These are phyloP conservation scores for Barnettozyma salicaria DNA, from an alignment of 805 yeast species.

Conservation along the genomic window DNA sequence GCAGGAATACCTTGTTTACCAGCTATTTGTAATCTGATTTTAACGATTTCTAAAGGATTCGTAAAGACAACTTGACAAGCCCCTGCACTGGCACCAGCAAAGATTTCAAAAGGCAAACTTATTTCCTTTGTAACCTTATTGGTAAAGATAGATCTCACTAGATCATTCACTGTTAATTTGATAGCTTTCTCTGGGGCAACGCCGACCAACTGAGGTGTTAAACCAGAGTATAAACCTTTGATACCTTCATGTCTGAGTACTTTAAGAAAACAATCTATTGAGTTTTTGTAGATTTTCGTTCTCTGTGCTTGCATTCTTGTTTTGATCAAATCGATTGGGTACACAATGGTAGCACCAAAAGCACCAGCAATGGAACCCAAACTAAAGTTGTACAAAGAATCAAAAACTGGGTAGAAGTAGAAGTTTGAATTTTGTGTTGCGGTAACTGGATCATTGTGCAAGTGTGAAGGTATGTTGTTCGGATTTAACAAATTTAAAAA, in stretches of 20 bases:
- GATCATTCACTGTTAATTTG: constrained; percentile 88
- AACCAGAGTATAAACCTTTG: constrained; percentile 83
- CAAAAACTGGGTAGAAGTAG: constrained; percentile 61
- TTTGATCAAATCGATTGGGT: constrained; percentile 93
- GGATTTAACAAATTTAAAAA: constrained; percentile 37
- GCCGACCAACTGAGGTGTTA: constrained; percentile 91
- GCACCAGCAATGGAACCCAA: constrained; percentile 96
- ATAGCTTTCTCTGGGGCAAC: constrained; percentile 99
- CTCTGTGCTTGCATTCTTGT: constrained; percentile 97
- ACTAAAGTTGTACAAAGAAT: constrained; percentile 79
- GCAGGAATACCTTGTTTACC: constrained; percentile 63
- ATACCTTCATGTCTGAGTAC: constrained; percentile 74
- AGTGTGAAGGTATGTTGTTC: constrained; percentile 26
- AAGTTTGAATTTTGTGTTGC: constrained; percentile 26
- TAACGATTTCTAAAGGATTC: constrained; percentile 92
- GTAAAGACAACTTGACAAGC: constrained; percentile 95
- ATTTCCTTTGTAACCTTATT: constrained; percentile 42
- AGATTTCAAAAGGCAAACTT: constrained; percentile 56
- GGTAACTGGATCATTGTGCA: constrained; percentile 21
- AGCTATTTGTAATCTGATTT: constrained; percentile 90
- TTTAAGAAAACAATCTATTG: constrained; percentile 79
- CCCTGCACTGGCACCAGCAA: constrained; percentile 94
- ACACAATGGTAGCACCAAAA: constrained; percentile 95
- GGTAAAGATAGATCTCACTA: constrained; percentile 71
- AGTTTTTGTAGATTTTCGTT: constrained; percentile 65